Percentiles rank a stretch among this genome's conserved stretches.
phyloP scores from a whole-genome alignment of 257 asterid genomes.

The Ajuga chamaepitys region DNA sequence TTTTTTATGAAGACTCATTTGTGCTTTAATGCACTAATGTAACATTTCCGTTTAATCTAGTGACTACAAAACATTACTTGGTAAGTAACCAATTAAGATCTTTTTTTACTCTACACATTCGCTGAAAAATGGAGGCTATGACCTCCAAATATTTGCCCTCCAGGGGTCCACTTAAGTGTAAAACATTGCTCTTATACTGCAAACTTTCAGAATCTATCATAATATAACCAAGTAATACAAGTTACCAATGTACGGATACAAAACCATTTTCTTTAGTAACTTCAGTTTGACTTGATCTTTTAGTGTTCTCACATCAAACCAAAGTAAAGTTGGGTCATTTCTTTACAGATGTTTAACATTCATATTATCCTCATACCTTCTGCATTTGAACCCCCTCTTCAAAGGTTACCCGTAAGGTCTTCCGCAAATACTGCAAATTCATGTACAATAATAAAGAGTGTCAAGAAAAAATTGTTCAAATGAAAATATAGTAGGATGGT shows the following conservation, averaged over 20 bases:
- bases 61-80: not conserved
- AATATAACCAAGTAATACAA: not conserved
- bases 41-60: no score
- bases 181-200: not conserved
- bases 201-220: not conserved
- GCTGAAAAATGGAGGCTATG: not conserved
- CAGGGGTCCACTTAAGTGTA: not conserved
- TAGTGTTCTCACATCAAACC: not conserved
- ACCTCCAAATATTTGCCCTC: not conserved
- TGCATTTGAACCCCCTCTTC: conserved; percentile 91
- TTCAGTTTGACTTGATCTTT: not conserved
- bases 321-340: not conserved
- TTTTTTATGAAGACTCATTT: not conserved
- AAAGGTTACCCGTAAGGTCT: conserved; percentile 76
- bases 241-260: not conserved
- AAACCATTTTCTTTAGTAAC: not conserved
- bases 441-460: conserved; percentile 12
- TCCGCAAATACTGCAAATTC: conserved; percentile 60
- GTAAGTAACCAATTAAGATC: not conserved
- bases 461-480: not conserved
- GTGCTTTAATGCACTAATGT: no score
- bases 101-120: not conserved
- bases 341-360: not conserved
- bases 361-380: conserved; percentile 36
- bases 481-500: no score